Conservation (phyloP, 192 early-diverging fungal species). For the Backusella tuberculispora region DNA sequence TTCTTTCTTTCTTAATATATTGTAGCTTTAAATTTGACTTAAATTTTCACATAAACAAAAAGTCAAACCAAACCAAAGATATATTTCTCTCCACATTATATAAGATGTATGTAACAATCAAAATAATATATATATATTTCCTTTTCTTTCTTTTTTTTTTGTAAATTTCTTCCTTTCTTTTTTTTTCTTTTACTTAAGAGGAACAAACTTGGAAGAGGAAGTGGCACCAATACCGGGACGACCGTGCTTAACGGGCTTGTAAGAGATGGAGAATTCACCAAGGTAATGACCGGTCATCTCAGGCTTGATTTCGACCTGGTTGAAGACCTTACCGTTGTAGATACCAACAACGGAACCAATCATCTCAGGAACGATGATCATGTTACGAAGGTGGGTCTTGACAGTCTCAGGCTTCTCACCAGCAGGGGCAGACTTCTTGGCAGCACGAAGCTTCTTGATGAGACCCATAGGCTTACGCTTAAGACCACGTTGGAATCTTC, state of each 20-base stretch:
- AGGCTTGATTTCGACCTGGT: slow-evolving; percentile 95
- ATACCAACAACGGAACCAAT: slow-evolving; percentile 94
- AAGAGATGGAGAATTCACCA: slow-evolving; percentile 69
- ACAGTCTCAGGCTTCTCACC: slow-evolving; percentile 94
- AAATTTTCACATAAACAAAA: background rate
- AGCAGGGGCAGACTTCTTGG: slow-evolving; percentile 89
- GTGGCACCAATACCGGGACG: slow-evolving; percentile 99
- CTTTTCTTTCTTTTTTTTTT: background rate
- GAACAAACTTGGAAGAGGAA: slow-evolving; percentile 93
- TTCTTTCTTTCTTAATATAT: too few species aligned
- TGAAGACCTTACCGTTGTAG: slow-evolving; percentile 99
- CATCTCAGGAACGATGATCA: slow-evolving; percentile 99
- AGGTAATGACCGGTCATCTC: slow-evolving; percentile 43
- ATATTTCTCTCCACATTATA: background rate
- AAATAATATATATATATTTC: slow-evolving; percentile 10
- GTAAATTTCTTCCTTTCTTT: background rate
- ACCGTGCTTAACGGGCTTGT: slow-evolving; percentile 99
- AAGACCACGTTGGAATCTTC: slow-evolving; percentile 98
- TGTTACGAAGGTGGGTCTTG: slow-evolving; percentile 99
- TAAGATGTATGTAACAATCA: background rate
- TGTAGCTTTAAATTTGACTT: background rate
- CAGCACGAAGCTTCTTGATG: slow-evolving; percentile 99
- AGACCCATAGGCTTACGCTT: slow-evolving; percentile 99
- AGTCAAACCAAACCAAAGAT: background rate
- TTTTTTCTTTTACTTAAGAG: slow-evolving; percentile 70